Conservation (phyloP, 495 filamentous ascomycete genomes). For the Annulohypoxylon maeteangense region DNA sequence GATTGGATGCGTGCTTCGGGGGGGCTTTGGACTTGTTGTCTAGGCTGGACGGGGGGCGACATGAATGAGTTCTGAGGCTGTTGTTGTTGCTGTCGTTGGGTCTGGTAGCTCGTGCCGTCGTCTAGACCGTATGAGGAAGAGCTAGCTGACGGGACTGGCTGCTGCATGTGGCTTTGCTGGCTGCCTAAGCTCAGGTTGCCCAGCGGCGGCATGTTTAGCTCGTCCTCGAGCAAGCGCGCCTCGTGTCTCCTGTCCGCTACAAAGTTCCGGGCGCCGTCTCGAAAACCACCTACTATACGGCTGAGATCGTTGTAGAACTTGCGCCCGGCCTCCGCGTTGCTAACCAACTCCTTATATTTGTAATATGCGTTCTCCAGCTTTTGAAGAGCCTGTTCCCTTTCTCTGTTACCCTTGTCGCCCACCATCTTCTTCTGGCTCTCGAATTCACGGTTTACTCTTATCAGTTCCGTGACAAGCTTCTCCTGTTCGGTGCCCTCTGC, state of each 20-base stretch:
- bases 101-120: conserved; percentile 14
- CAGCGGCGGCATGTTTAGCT: conserved; percentile 63
- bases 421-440: conserved; percentile 68
- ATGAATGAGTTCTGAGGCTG: conserved; percentile 27
- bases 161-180: conserved; percentile 26
- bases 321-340: conserved; percentile 85
- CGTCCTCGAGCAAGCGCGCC: conserved; percentile 77
- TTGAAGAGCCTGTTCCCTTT: conserved; percentile 88
- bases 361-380: conserved; percentile 90
- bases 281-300: conserved; percentile 76
- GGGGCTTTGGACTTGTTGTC: conserved; percentile 49
- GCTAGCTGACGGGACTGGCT: conserved; percentile 4
- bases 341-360: conserved; percentile 94
- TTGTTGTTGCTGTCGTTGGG: conserved; percentile 32
- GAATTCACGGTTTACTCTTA: conserved; percentile 82
- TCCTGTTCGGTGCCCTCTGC: conserved; percentile 83
- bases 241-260: conserved; percentile 83
- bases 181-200: conserved; percentile 53
- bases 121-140: conserved; percentile 16
- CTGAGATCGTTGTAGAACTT: conserved; percentile 98
- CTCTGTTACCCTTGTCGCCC: conserved; percentile 77
- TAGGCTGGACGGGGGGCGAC: conserved; percentile 38
- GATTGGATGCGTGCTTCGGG: conserved; percentile 61
- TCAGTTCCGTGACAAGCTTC: conserved; percentile 70
- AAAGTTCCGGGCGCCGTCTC: conserved; percentile 82